Evolutionary conservation across 2,329 filamentous ascomycete species (phyloP), one percentile per base, ranked within the genome.

Genomic region (Helotiales sp.): DNA sequence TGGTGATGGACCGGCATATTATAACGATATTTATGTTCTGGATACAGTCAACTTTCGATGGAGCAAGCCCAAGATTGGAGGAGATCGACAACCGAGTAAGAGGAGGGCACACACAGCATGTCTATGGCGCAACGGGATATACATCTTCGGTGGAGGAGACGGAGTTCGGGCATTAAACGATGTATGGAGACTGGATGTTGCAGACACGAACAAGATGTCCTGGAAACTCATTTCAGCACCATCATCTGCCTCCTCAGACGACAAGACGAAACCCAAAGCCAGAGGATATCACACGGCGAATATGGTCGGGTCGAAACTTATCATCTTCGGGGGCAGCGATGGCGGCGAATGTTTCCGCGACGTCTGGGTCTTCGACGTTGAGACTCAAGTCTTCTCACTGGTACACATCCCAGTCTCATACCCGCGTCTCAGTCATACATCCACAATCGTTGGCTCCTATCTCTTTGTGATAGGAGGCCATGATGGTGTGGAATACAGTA

Each of bases 321-420:
- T 91, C 77, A 88, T 91, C 73, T 91, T 86, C 76, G 89, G 89
- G 45, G 89, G 89, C 37, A 90, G 87, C 2, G 89, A 91, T 76
- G 89, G 89, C 70, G 87, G 87, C 61, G 88, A 91, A 78, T 91
- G 89, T 78, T 91, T 91, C 79, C 85, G 89, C 75, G 89, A 91
- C 74, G 89, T 91, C 47, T 91, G 89, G 89, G 86, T 91, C 32
- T 91, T 90, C 79, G 88, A 91, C 75, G 85, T 91, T 6, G 88
- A 91, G 60, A 84, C 82, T 45, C 82, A 85, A 66, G 71, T 81
- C 26, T 91, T 89, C 87, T 86, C 84, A 68, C 75, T 81, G 6
- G 88, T 90, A 64, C 77, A 81, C 65, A 88, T 90, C 26, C 83
- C 87, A 22, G 76, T 86, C 40, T 86, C 86, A n/a, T 89, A 84